Evolutionary conservation across 768 basidiomycete genomes (phyloP).

Genomic region (Ramaria sp.): DNA sequence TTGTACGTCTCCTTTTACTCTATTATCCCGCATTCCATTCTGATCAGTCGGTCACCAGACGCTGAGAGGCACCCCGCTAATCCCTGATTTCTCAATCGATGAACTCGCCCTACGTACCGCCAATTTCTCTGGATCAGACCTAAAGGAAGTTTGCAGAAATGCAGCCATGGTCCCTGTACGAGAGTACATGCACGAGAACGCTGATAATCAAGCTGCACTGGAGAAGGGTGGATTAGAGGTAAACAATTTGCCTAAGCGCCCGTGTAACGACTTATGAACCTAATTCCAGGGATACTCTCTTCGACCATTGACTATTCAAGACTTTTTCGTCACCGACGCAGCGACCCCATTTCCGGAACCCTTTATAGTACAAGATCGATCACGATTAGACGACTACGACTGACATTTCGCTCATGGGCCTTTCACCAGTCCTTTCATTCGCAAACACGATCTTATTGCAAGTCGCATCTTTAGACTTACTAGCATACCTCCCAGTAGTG

Average conservation of each 20-base stretch:
- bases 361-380: neutral
- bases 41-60: constrained; percentile 42
- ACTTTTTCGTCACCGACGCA: constrained; percentile 39
- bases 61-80: constrained; percentile 66
- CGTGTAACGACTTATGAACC: constrained; percentile 28
- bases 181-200: constrained; percentile 53
- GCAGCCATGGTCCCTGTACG: constrained; percentile 91
- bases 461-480: neutral
- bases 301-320: constrained; percentile 56
- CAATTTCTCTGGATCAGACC: constrained; percentile 80
- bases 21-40: neutral
- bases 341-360: neutral
- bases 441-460: neutral
- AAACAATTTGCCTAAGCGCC: constrained; percentile 28
- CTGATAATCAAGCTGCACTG: constrained; percentile 2
- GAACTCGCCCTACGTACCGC: constrained; percentile 57
- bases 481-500: neutral
- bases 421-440: neutral
- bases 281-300: constrained; percentile 57
- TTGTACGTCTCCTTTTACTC: constrained; percentile 36
- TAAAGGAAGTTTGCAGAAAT: constrained; percentile 84
- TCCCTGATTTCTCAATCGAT: constrained; percentile 48
- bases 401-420: neutral
- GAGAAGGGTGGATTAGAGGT: constrained; percentile 10
- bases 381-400: neutral